These are phyloP conservation scores for Bacidia gigantensis DNA, from an alignment of 495 filamentous ascomycete species.

Conservation along the genomic window DNA sequence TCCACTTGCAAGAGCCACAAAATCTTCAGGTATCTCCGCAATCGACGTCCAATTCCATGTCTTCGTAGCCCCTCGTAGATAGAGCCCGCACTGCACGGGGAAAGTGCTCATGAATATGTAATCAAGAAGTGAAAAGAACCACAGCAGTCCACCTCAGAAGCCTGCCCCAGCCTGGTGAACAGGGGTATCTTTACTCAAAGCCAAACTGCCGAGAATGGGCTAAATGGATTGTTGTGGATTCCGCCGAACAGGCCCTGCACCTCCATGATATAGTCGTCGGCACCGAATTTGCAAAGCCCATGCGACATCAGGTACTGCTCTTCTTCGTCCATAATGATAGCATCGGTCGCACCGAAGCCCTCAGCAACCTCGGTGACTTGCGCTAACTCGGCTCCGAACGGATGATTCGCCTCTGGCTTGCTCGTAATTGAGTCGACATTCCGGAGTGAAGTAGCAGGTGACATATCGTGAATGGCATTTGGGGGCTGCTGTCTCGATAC, in stretches of 20 bases:
- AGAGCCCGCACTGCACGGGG: slow-evolving; percentile 8
- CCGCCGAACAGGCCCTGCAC: slow-evolving; percentile 54
- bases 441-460: slow-evolving; percentile 26
- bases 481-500: slow-evolving; percentile 35
- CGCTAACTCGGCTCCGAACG: slow-evolving; percentile 37
- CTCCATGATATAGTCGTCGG: slow-evolving; percentile 73
- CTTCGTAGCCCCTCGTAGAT: background rate
- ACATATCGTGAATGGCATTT: slow-evolving; percentile 19
- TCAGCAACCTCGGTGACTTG: slow-evolving; percentile 60
- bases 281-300: slow-evolving; percentile 61
- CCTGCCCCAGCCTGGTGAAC: background rate
- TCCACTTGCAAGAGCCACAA: background rate
- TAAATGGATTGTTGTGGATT: slow-evolving; percentile 33
- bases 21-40: background rate
- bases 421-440: slow-evolving; percentile 31
- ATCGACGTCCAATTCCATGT: background rate
- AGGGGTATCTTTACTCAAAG: too few species aligned
- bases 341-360: slow-evolving; percentile 55
- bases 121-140: background rate
- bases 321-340: slow-evolving; percentile 49
- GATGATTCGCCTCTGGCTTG: slow-evolving; percentile 26
- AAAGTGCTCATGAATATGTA: slow-evolving; percentile 5
- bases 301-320: slow-evolving; percentile 48
- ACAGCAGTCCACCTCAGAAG: too few species aligned
- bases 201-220: slow-evolving; percentile 29